Base-by-base conservation (phyloP, 257 asterid genomes). In the Mentha longifolia region DNA sequence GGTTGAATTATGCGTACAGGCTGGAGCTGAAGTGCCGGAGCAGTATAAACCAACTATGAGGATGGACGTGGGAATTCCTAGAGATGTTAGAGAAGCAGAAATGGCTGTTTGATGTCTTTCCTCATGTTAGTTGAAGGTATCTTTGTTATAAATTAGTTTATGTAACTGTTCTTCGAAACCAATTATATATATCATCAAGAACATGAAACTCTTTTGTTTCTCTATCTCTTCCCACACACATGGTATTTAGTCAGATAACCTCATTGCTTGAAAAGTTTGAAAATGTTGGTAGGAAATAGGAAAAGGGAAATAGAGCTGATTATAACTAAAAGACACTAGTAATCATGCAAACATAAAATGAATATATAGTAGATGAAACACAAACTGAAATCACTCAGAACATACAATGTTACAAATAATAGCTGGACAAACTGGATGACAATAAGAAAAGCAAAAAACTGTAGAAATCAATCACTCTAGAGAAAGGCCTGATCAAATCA, bases 1-100 rank as follows among this genome's bases (percentile, higher is more conserved):
- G 47, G 93, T 94, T 7, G 98, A 94, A 72, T 71, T 94, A 37
- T 91, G 99, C 68, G 74, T 69, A 16, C 97, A 91, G 75, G 97
- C 96, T 6, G 98, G 99, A 30, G 97, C 93, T 33, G 78, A 70
- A 33, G 95, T 88, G 76, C 99, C 98, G 0, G 95, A 92, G 84
- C 87, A 81, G 60, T 88, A 94, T 81, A 88, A 82, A 72, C 75
- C 98, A 6, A 91, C 99, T 4, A 94, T 94, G 98, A 86, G 98
- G 83, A 78, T 92, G 83, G 98, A 94, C 75, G 86, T 94, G 39
- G 97, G 97, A 56, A 89, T 94, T 73, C 99, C 98, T 14, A 47
- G 62, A 33, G 59, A 74, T 78, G 89, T 82, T 71, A 82, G 74
- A 77, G 99, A 94, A 80, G 98, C 98, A 5, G 99, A 91, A 83